Percentiles rank a stretch among this genome's conserved stretches.
Evolutionary conservation across 108 stramenopile species (phyloP).

Genomic region (Schizochytrium sp.): DNA sequence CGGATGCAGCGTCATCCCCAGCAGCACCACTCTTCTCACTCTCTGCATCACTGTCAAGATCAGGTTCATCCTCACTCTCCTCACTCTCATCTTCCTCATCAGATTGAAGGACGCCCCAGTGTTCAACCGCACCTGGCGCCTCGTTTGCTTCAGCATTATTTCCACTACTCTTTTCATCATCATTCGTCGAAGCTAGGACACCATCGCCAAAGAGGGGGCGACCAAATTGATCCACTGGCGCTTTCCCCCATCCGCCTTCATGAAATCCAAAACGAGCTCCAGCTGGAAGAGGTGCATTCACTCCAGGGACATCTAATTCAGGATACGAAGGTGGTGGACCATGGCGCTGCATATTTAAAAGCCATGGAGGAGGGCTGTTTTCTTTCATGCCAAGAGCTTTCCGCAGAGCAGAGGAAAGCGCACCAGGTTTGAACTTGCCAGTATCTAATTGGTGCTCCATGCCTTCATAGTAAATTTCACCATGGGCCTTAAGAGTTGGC

Average conservation of each 20-base stretch:
- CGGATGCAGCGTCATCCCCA: not conserved
- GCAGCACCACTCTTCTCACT: not conserved
- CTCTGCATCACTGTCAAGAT: not conserved
- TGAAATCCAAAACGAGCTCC: conserved; percentile 93
- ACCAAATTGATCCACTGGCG: conserved; percentile 93
- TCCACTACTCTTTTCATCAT: not conserved
- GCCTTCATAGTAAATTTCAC: conserved; percentile 97
- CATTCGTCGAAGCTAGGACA: not conserved
- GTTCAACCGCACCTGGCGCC: conserved; percentile 30
- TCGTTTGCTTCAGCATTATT: not conserved
- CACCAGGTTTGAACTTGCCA: conserved; percentile 73
- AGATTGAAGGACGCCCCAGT: conserved; percentile 85
- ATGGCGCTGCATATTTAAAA: conserved; percentile 99
- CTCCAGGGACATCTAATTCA: conserved; percentile 88
- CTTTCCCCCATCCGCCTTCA: conserved; percentile 96
- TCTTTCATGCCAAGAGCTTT: conserved; percentile 81
- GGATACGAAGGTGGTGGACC: conserved; percentile 96
- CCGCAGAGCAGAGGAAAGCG: conserved; percentile 78
- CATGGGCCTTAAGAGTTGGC: conserved; percentile 78
- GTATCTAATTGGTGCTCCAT: conserved; percentile 89
- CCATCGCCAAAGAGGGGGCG: conserved; percentile 91
- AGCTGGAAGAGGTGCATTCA: conserved; percentile 94
- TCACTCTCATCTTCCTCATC: conserved; percentile 81
- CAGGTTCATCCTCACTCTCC: conserved; percentile 71
- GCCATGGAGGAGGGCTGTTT: conserved; percentile 92